Base-by-base conservation (phyloP, 768 basidiomycete genomes). In the Leccinum incarnatum region DNA sequence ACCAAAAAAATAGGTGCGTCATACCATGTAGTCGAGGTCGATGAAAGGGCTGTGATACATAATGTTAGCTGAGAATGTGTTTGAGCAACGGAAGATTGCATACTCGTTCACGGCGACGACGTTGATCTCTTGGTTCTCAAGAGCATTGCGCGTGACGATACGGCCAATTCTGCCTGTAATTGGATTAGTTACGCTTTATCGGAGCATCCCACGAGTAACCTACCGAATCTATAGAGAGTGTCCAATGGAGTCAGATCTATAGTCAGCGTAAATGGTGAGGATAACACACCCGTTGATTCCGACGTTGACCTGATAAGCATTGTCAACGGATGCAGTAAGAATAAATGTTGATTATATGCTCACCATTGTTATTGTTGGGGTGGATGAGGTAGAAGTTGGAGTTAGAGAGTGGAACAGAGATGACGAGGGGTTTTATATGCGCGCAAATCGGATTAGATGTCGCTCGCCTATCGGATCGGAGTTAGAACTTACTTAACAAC, bases 31-130 rank as follows among this genome's bases (percentile, higher is more conserved):
- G 3, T 88, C 83, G 66, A 95, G 87, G 74, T 93, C 87, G 64
- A 99, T 98, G 88, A 98, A 99, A 56, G 96, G 96, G 78, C 94
- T 96, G 58, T 53, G 25, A 40, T 29, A 25, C 25, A 32, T 36
- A 25, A 48, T 45, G 63, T 65, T 51, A 56, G 46, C 32, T 55
- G 21, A 49, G 40, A 51, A 46, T 51, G 32, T 21, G 19, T 17
- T 54, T 23, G 55, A 50, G 29, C 30, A 51, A 32, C 45, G 53
- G 25, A 51, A 37, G 29, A 51, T 17, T 10, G 75, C 93, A 69
- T 67, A 95, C 92, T 96, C 94, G 82, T 98, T 98, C 69, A 98
- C 77, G 58, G 95, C 95, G 63, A 95, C 87, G 72, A 99, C 85
- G n/a, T 93, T 78, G 72, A 95, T 82, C 54, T 87, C 85, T 55